Evolutionary conservation across 495 filamentous ascomycete species (phyloP), one percentile per base, ranked within the genome.

Genomic region (Bathelium albidoporum): DNA sequence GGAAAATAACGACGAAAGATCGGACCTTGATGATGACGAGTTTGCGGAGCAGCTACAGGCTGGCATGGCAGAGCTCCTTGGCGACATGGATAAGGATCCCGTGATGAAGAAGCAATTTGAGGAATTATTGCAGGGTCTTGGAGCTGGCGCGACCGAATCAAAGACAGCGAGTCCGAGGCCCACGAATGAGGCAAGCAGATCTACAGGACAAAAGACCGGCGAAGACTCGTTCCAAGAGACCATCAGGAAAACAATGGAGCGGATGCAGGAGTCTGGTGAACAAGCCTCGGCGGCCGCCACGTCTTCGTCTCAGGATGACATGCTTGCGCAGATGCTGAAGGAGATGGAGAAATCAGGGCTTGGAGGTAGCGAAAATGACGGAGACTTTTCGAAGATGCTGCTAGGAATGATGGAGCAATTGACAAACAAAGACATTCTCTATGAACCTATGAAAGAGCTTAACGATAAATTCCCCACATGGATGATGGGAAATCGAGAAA

Each of bases 381-480:
- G 92, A 62, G 91, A 95, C 65, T 87, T 97, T 68, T 89, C 87
- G 29, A 92, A 94, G 75, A 88, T 97, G 85, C 81, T 97, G 32
- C 79, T 95, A 79, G 89, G 87, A 31, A 96, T 97, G 90, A 97
- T 98, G 92, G 90, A 97, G 74, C 91, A 98, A 74, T 78, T 98
- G 62, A 97, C 94, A 1, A 95, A 94, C 71, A 97, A 96, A 78
- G 94, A 98, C 70, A 96, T 98, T 63, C 77, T 98, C 49, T 97
- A 98, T 70, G 92, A 97, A 76, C 94, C 94, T 18, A 97, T 98
- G 93, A 95, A 94, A 78, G 95, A 98, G 75, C 75, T 97, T 65
- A 78, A 93, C 71, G 86, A 87, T 28, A 97, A 96, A 74, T 98
- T 93, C 70, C 91, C 89, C 0, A 82, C 73, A 2, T 98, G 94